phyloP scores from a whole-genome alignment of 768 basidiomycete genomes.

The Heimioporus sp. region DNA sequence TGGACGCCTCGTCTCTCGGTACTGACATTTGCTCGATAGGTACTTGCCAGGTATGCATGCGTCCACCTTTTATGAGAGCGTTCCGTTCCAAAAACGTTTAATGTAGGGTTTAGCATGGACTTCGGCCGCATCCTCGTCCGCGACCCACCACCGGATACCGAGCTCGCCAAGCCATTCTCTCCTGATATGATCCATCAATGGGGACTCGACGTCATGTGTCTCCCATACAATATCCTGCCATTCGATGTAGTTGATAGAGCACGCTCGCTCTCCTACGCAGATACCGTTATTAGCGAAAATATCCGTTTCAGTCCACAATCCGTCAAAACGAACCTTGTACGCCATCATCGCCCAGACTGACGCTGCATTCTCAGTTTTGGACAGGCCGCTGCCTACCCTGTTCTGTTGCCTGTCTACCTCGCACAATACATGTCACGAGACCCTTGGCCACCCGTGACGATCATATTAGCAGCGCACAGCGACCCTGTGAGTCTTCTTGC shows the following conservation, averaged over 20 bases:
- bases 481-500: constrained; percentile 18
- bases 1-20: not conserved
- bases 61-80: not conserved
- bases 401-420: constrained; percentile 64
- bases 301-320: constrained; percentile 43
- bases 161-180: constrained; percentile 45
- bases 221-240: constrained; percentile 57
- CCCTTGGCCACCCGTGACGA: constrained; percentile 28
- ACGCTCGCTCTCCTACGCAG: constrained; percentile 32
- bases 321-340: constrained; percentile 45
- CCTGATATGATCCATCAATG: constrained; percentile 46
- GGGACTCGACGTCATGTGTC: constrained; percentile 48
- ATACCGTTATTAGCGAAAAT: constrained; percentile 37
- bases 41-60: constrained; percentile 28
- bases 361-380: constrained; percentile 4
- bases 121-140: constrained; percentile 45
- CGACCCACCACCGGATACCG: constrained; percentile 20
- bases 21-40: constrained; percentile 20
- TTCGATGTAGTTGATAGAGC: constrained; percentile 44
- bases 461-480: constrained; percentile 27
- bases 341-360: constrained; percentile 14
- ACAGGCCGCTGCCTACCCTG: constrained; percentile 59
- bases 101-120: constrained; percentile 21
- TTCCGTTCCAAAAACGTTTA: not conserved
- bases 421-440: constrained; percentile 42